Percentiles rank a stretch among this genome's conserved stretches.
Evolutionary conservation across 2,329 filamentous ascomycete species (phyloP).

Genomic region (Trichoderma asperellum): DNA sequence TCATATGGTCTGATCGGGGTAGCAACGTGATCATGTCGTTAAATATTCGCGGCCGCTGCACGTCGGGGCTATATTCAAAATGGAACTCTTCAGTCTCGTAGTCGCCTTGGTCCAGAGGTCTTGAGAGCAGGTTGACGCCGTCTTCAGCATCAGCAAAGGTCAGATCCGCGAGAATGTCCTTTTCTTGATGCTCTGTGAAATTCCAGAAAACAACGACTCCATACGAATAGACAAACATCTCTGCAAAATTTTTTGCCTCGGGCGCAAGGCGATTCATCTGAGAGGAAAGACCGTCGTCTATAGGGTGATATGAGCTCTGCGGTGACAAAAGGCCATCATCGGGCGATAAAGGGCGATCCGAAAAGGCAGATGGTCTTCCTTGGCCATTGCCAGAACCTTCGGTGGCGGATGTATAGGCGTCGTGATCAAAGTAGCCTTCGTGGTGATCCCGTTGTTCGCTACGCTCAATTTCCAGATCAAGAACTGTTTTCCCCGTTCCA

Average conservation of each 20-base stretch:
- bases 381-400: constrained; percentile 40
- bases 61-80: constrained; percentile 90
- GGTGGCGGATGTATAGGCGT: constrained; percentile 53
- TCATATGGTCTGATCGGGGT: constrained; percentile 93
- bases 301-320: constrained; percentile 37
- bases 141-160: constrained; percentile 79
- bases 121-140: constrained; percentile 69
- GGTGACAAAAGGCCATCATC: constrained; percentile 38
- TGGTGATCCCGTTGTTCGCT: constrained; percentile 89
- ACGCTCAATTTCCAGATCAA: constrained; percentile 94
- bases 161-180: constrained; percentile 91
- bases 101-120: constrained; percentile 83
- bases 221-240: constrained; percentile 97
- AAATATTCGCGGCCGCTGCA: constrained; percentile 87
- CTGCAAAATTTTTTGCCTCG: constrained; percentile 79
- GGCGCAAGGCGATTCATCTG: constrained; percentile 65
- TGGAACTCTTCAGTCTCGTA: constrained; percentile 99
- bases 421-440: constrained; percentile 85
- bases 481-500: constrained; percentile 81
- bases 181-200: constrained; percentile 93
- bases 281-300: constrained; percentile 52
- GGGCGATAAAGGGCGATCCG: constrained; percentile 37
- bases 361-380: constrained; percentile 37
- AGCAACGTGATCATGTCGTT: constrained; percentile 99
- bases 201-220: constrained; percentile 99